A percentile compares a stretch with the other conserved stretches of the same genome.
phyloP scores from a whole-genome alignment of 2,329 filamentous ascomycete species.

The Fusarium sp. region DNA sequence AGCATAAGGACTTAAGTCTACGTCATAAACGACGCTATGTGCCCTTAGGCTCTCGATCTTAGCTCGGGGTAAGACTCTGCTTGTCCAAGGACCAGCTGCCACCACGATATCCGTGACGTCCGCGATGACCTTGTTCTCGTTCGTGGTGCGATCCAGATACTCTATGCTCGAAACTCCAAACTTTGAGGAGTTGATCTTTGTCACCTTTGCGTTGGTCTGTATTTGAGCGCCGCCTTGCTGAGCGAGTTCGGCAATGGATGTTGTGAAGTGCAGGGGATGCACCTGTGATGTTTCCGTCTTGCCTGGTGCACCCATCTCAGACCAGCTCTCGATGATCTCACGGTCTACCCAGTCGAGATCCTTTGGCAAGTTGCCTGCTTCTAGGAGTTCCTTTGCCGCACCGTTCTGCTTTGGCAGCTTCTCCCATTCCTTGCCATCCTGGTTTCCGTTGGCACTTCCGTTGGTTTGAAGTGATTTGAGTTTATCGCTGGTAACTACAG shows the following conservation, averaged over 20 bases:
- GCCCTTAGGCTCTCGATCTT: conserved; percentile 70
- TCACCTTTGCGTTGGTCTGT: conserved; percentile 74
- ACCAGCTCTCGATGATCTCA: conserved; percentile 75
- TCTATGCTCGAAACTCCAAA: conserved; percentile 70
- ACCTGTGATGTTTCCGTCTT: conserved; percentile 89
- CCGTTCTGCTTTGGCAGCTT: conserved; percentile 71
- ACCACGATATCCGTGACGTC: conserved; percentile 67
- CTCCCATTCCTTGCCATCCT: conserved; percentile 64
- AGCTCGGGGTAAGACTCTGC: conserved; percentile 65
- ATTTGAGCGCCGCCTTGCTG: conserved; percentile 75
- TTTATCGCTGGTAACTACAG: conserved; percentile 53
- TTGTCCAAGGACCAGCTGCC: conserved; percentile 73
- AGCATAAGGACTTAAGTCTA: conserved; percentile 76
- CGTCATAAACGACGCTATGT: conserved; percentile 73
- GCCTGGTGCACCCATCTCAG: conserved; percentile 79
- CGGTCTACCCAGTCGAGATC: conserved; percentile 88
- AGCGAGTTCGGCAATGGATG: conserved; percentile 81
- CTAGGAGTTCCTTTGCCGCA: conserved; percentile 59
- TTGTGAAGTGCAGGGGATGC: conserved; percentile 92
- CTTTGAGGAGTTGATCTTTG: conserved; percentile 68
- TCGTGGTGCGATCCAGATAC: conserved; percentile 63
- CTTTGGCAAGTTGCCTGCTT: conserved; percentile 72
- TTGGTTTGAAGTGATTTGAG: conserved; percentile 48
- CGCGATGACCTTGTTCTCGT: conserved; percentile 51
- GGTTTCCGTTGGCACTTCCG: neutral